These are phyloP conservation scores for Suhomyces wounanorum DNA, from an alignment of 1,139 yeast species.

Conservation along the genomic window DNA sequence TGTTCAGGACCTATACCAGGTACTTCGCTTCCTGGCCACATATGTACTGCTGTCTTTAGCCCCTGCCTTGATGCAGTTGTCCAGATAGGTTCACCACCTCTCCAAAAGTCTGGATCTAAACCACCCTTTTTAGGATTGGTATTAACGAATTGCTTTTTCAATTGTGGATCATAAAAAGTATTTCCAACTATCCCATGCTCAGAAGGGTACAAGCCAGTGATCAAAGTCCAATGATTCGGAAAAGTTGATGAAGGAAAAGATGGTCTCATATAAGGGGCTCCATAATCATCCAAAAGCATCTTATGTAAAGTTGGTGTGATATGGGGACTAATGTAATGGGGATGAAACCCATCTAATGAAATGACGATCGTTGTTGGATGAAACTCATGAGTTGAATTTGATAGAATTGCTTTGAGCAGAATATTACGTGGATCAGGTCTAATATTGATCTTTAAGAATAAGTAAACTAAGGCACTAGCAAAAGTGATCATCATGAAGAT, in stretches of 20 bases:
- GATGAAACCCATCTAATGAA: conserved; percentile 89
- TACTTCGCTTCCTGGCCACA: conserved; percentile 96
- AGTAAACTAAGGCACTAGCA: conserved; percentile 12
- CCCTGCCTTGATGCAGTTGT: conserved; percentile 68
- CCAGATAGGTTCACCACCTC: conserved; percentile 90
- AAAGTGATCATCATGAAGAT: conserved; percentile 9
- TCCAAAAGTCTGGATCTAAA: conserved; percentile 68
- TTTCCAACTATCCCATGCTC: conserved; percentile 89
- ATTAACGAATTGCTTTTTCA: conserved; percentile 60
- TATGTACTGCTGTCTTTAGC: conserved; percentile 75
- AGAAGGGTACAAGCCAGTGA: conserved; percentile 82
- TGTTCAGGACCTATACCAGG: conserved; percentile 47
- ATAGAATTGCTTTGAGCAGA: conserved; percentile 24
- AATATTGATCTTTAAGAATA: neutral
- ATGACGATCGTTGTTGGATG: conserved; percentile 76
- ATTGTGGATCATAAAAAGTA: conserved; percentile 67
- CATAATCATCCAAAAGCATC: conserved; percentile 54
- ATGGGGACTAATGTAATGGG: conserved; percentile 71
- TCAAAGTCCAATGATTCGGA: conserved; percentile 90
- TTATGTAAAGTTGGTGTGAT: conserved; percentile 72
- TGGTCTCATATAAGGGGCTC: conserved; percentile 84
- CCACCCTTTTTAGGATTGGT: conserved; percentile 60
- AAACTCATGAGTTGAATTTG: conserved; percentile 73
- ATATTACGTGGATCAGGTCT: neutral
- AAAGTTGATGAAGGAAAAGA: conserved; percentile 88